Evolutionary conservation across 225 moss, liverwort and hornwort genomes (phyloP).

Genomic region (Marchantia paleacea): DNA sequence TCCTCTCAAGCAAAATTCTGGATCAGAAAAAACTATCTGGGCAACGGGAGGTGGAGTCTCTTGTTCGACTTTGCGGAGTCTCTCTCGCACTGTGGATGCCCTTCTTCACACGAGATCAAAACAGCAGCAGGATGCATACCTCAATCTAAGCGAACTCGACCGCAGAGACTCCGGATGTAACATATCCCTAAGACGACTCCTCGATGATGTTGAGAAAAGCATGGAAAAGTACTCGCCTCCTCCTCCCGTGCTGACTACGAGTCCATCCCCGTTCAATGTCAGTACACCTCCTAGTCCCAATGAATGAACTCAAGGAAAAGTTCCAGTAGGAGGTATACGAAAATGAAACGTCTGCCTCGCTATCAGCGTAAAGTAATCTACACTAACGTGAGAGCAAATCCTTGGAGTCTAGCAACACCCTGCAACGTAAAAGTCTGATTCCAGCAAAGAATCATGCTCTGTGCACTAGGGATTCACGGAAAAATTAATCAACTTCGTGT

Average conservation of each 20-base stretch:
- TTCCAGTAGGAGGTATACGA: neutral
- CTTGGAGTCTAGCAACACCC: too few species aligned
- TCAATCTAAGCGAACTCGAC: neutral
- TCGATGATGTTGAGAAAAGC: slow-evolving; percentile 35
- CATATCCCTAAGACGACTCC: slow-evolving; percentile 25
- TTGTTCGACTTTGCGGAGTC: slow-evolving; percentile 4
- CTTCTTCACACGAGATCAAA: slow-evolving; percentile 3
- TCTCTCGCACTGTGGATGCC: slow-evolving; percentile 9
- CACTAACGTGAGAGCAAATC: too few species aligned
- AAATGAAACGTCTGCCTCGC: neutral
- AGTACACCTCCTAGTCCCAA: neutral
- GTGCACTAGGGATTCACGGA: neutral
- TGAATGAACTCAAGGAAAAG: neutral
- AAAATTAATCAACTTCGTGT: neutral
- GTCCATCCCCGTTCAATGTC: neutral
- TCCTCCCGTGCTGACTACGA: neutral
- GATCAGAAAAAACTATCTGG: neutral
- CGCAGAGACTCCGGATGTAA: neutral
- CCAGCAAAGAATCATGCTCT: too few species aligned
- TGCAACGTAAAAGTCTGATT: too few species aligned
- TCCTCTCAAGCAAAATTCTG: neutral
- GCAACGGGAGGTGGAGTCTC: neutral
- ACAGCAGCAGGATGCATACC: neutral
- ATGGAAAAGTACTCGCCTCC: slow-evolving; percentile 27
- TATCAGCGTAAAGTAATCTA: neutral